A percentile compares a stretch with the other conserved stretches of the same genome.
phyloP scores from a whole-genome alignment of 306 rosid species.

The Castanopsis chinensis region DNA sequence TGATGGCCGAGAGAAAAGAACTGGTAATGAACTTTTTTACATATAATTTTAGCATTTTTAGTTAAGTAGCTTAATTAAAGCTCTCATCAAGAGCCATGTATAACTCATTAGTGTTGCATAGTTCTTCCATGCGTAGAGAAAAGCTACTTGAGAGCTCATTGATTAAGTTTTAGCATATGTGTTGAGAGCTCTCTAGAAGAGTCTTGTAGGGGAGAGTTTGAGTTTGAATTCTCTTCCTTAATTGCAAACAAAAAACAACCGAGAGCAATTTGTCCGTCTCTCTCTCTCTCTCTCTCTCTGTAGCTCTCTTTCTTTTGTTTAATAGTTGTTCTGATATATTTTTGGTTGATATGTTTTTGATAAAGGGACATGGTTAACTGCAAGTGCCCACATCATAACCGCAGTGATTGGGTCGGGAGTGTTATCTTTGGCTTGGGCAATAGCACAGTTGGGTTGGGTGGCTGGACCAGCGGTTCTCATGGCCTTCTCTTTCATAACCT shows the following conservation, averaged over 20 bases:
- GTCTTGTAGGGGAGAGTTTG: too few relatives aligned
- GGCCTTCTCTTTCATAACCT: conserved; percentile 85
- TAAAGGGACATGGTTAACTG: conserved; percentile 91
- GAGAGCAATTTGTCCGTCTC: neutral
- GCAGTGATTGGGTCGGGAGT: conserved; percentile 99
- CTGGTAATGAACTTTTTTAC: conserved; percentile 38
- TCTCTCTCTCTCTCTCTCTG: neutral
- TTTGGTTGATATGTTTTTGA: neutral
- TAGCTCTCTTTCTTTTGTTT: too few relatives aligned
- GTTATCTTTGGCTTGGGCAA: conserved; percentile 89
- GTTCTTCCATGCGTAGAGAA: too few relatives aligned
- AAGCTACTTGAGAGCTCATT: too few relatives aligned
- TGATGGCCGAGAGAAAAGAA: conserved; percentile 75
- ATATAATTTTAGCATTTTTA: neutral
- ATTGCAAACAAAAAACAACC: too few relatives aligned
- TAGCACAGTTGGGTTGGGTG: conserved; percentile 91
- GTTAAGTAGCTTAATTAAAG: too few relatives aligned
- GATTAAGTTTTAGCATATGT: too few relatives aligned
- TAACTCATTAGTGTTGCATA: too few relatives aligned
- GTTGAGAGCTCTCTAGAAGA: too few relatives aligned
- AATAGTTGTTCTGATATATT: neutral
- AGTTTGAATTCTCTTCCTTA: too few relatives aligned
- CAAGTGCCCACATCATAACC: conserved; percentile 95
- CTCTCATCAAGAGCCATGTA: too few relatives aligned
- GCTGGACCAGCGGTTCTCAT: conserved; percentile 80